These are phyloP conservation scores for Trichocladium uniseriatum DNA, from an alignment of 495 filamentous ascomycete species.

Conservation along the genomic window DNA sequence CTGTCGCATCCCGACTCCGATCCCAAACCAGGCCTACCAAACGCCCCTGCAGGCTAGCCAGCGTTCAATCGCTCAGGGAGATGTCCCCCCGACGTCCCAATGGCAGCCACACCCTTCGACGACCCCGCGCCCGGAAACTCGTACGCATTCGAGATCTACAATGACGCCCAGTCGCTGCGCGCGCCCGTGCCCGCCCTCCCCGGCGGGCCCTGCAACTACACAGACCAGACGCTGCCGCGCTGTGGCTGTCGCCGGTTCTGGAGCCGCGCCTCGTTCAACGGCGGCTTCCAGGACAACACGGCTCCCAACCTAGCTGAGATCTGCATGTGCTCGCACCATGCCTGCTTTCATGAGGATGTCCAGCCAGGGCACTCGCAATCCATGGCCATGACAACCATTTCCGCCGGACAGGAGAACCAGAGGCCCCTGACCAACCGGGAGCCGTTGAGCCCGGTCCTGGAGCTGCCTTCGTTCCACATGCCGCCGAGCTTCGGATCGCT, in stretches of 20 bases:
- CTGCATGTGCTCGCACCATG: conserved; percentile 66
- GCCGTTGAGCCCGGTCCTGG: conserved; percentile 38
- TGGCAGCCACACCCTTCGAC: conserved; percentile 41
- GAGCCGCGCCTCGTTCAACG: conserved; percentile 31
- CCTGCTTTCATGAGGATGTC: conserved; percentile 55
- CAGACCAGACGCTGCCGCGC: conserved; percentile 41
- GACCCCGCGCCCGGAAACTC: conserved; percentile 30
- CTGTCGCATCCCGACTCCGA: neutral
- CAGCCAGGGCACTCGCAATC: conserved; percentile 17
- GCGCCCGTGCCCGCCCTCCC: conserved; percentile 31
- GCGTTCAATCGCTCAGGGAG: conserved; percentile 16
- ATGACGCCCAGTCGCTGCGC: conserved; percentile 29
- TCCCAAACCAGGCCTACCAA: neutral
- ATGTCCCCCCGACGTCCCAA: conserved; percentile 31
- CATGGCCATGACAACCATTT: conserved; percentile 8
- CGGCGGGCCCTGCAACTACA: conserved; percentile 54
- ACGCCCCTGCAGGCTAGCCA: neutral
- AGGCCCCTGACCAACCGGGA: conserved; percentile 31
- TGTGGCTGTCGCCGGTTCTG: conserved; percentile 64
- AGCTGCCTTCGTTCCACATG: conserved; percentile 27
- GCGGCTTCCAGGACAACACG: conserved; percentile 10
- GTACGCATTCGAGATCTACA: conserved; percentile 41
- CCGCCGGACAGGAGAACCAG: conserved; percentile 38
- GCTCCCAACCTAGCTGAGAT: conserved; percentile 33
- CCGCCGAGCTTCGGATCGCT: conserved; percentile 24